Percentiles rank a stretch among this genome's conserved stretches.
These are phyloP conservation scores for Daldinia decipiens DNA, from an alignment of 495 filamentous ascomycete species.

Conservation along the genomic window DNA sequence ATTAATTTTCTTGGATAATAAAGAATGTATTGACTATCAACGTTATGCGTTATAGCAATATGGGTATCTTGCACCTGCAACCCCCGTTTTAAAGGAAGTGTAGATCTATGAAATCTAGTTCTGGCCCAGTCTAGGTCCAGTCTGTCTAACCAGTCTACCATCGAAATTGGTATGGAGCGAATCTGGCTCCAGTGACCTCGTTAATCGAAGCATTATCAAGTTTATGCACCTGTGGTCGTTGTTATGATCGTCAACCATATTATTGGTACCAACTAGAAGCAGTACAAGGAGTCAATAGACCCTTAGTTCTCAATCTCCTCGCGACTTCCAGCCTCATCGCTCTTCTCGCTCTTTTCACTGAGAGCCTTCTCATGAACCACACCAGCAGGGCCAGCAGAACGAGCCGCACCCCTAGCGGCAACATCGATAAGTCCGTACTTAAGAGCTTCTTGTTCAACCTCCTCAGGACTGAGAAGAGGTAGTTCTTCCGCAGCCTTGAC, in stretches of 20 bases:
- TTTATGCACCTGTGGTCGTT: background rate
- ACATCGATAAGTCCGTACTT: constrained; percentile 67
- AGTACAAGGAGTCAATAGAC: constrained; percentile 15
- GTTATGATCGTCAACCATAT: constrained; percentile 3
- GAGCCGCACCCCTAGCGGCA: constrained; percentile 40
- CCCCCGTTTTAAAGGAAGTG: background rate
- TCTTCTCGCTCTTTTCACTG: constrained; percentile 44
- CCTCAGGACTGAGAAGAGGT: constrained; percentile 69
- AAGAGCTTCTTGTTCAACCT: constrained; percentile 70
- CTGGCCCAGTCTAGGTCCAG: constrained; percentile 6
- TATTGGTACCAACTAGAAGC: constrained; percentile 20
- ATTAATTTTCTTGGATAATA: background rate
- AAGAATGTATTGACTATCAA: constrained; percentile 10
- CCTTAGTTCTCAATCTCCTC: constrained; percentile 41
- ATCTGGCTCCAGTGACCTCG: background rate
- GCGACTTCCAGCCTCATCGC: constrained; percentile 36
- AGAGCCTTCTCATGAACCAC: constrained; percentile 39
- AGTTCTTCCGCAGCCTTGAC: constrained; percentile 76
- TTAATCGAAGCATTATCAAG: constrained; percentile 2
- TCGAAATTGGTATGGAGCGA: background rate
- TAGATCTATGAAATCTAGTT: constrained; percentile 7
- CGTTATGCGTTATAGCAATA: constrained; percentile 1
- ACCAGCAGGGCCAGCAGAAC: constrained; percentile 31
- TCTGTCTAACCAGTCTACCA: constrained; percentile 6
- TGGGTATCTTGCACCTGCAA: background rate